A percentile compares a stretch with the other conserved stretches of the same genome.
phyloP scores from a whole-genome alignment of 208 protist species.

The Borovskyia barvae region DNA sequence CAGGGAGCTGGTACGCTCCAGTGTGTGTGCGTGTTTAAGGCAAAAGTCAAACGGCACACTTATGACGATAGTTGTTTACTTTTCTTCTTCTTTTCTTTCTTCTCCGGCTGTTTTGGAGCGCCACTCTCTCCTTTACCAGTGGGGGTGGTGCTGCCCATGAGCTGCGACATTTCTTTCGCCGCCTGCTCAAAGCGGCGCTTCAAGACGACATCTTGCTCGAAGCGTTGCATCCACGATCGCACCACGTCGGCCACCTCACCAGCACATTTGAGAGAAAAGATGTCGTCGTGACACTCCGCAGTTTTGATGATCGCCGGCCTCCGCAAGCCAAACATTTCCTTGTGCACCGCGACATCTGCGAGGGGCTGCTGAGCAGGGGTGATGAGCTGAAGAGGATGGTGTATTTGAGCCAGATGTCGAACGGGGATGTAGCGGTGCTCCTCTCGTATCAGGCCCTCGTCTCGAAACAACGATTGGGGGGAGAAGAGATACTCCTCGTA shows the following conservation, averaged over 20 bases:
- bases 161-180: constrained; percentile 69
- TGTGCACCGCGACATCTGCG: constrained; percentile 62
- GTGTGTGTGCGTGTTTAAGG: too few relatives aligned
- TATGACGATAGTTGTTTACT: too few relatives aligned
- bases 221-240: constrained; percentile 72
- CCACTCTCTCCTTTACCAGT: constrained; percentile 4
- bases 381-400: constrained; percentile 79
- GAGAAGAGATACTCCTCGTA: constrained; percentile 64
- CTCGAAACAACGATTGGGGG: constrained; percentile 36
- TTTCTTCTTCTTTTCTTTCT: constrained; percentile 82
- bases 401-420: constrained; percentile 47
- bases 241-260: constrained; percentile 65
- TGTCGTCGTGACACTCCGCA: constrained; percentile 44
- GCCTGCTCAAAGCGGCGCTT: constrained; percentile 76
- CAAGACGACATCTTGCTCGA: constrained; percentile 74
- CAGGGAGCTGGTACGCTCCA: too few relatives aligned
- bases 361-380: constrained; percentile 46
- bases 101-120: constrained; percentile 52
- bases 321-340: constrained; percentile 73
- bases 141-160: constrained; percentile 40
- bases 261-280: constrained; percentile 47
- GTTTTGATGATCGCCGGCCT: constrained; percentile 61
- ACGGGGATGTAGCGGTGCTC: constrained; percentile 67
- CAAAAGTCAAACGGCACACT: too few relatives aligned
- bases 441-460: constrained; percentile 46